Conservation (phyloP, 768 basidiomycete species). For the Leccinum barrowsii region DNA sequence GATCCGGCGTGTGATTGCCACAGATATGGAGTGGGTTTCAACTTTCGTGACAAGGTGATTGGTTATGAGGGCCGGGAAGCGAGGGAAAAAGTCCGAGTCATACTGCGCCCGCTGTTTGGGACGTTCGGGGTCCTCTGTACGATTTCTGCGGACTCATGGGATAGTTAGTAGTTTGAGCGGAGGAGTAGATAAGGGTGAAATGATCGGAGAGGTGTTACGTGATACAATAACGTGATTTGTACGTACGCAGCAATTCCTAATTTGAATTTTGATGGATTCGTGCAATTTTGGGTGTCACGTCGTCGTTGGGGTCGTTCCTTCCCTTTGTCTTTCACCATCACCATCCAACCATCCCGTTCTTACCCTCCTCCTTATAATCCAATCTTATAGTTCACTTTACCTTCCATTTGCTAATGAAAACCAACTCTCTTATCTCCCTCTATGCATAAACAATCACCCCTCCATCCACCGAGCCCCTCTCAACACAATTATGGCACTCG, state of each 20-base stretch:
- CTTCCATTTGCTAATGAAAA: slow-evolving; percentile 23
- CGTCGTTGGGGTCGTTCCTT: slow-evolving; percentile 19
- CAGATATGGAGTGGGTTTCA: background rate
- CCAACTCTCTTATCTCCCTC: background rate
- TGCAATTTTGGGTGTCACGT: slow-evolving; percentile 31
- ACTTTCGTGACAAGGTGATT: slow-evolving; percentile 2
- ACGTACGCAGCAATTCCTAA: slow-evolving; percentile 29
- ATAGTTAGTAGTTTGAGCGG: background rate
- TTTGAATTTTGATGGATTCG: slow-evolving; percentile 33
- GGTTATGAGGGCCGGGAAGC: slow-evolving; percentile 7
- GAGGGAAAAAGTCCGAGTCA: background rate
- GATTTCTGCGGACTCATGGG: background rate
- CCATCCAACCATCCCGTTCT: slow-evolving; percentile 13
- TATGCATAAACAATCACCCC: slow-evolving; percentile 13
- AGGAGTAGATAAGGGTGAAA: slow-evolving; percentile 10
- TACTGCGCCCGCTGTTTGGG: background rate
- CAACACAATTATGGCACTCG: slow-evolving; percentile 51
- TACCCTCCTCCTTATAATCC: slow-evolving; percentile 16
- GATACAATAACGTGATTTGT: slow-evolving; percentile 26
- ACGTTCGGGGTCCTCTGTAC: background rate
- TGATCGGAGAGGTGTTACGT: slow-evolving; percentile 29
- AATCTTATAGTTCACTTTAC: slow-evolving; percentile 7
- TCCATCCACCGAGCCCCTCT: slow-evolving; percentile 4
- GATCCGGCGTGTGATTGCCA: background rate
- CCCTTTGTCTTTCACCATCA: slow-evolving; percentile 30